phyloP scores from a whole-genome alignment of 2,329 filamentous ascomycete species.

The Sporothrix luriei region DNA sequence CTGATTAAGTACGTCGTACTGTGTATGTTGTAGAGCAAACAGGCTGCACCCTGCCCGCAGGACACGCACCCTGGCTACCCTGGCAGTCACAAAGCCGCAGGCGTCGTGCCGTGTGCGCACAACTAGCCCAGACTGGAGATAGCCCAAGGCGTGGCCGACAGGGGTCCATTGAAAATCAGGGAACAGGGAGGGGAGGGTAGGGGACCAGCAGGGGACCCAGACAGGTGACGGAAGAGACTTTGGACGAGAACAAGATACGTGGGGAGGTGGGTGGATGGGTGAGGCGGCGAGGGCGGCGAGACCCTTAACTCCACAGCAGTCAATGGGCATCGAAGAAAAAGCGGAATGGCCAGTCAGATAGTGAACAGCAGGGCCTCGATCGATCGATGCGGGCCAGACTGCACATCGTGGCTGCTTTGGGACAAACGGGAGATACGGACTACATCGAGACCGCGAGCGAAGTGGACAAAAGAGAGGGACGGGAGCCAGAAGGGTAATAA shows the following conservation, averaged over 20 bases:
- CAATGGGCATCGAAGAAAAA: neutral
- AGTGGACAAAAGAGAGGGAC: conserved; percentile 19
- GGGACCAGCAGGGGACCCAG: conserved; percentile 20
- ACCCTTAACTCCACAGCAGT: neutral
- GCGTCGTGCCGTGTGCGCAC: neutral
- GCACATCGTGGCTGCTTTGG: conserved; percentile 12
- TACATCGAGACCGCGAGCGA: conserved; percentile 11
- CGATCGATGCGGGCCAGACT: conserved; percentile 2
- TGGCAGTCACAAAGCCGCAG: neutral
- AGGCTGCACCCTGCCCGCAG: neutral
- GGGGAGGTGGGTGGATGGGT: neutral
- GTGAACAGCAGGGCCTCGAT: neutral
- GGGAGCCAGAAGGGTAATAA: neutral
- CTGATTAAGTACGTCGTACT: too few species aligned
- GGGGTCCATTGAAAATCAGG: conserved; percentile 24
- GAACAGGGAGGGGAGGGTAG: neutral
- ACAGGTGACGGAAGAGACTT: conserved; percentile 17
- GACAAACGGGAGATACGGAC: neutral
- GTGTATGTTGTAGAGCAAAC: too few species aligned
- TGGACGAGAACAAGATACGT: conserved; percentile 5
- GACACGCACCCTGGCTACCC: too few species aligned
- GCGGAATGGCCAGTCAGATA: neutral
- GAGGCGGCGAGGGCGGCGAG: too few species aligned
- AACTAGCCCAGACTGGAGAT: neutral
- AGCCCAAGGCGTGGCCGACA: conserved; percentile 4